Evolutionary conservation across 192 early-diverging fungal genomes (phyloP).

Genomic region (Umbelopsis vinacea): DNA sequence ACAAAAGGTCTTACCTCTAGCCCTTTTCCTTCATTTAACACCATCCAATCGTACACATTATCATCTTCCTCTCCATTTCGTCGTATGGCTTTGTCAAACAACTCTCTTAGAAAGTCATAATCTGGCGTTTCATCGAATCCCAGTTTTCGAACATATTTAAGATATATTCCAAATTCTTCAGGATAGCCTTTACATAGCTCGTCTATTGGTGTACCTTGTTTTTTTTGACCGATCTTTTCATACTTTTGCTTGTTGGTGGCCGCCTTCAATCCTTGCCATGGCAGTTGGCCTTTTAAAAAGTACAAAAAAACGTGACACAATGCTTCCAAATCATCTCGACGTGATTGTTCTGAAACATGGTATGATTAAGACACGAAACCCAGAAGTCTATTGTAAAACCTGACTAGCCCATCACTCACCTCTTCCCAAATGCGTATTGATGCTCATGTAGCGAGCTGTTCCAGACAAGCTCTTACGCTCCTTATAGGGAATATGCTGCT

Average conservation of each 20-base stretch:
- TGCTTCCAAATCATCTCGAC: constrained; percentile 96
- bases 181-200: constrained; percentile 92
- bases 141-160: constrained; percentile 88
- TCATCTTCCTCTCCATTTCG: constrained; percentile 82
- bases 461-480: constrained; percentile 63
- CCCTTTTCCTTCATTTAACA: constrained; percentile 61
- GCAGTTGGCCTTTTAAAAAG: constrained; percentile 90
- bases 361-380: neutral
- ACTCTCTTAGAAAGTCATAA: constrained; percentile 88
- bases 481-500: constrained; percentile 72
- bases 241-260: constrained; percentile 99
- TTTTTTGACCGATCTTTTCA: constrained; percentile 99
- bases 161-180: constrained; percentile 89
- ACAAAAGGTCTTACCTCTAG: constrained; percentile 36
- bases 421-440: constrained; percentile 84
- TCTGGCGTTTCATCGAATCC: constrained; percentile 98
- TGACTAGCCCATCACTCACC: constrained; percentile 42
- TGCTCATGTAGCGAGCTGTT: constrained; percentile 84
- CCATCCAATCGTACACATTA: constrained; percentile 95
- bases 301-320: constrained; percentile 99
- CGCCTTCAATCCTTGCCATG: constrained; percentile 98
- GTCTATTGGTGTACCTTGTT: constrained; percentile 86
- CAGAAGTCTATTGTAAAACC: no score
- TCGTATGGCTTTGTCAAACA: constrained; percentile 81
- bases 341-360: constrained; percentile 80